phyloP scores from a whole-genome alignment of 129 eudicot genomes.

The Flaveria linearis region DNA sequence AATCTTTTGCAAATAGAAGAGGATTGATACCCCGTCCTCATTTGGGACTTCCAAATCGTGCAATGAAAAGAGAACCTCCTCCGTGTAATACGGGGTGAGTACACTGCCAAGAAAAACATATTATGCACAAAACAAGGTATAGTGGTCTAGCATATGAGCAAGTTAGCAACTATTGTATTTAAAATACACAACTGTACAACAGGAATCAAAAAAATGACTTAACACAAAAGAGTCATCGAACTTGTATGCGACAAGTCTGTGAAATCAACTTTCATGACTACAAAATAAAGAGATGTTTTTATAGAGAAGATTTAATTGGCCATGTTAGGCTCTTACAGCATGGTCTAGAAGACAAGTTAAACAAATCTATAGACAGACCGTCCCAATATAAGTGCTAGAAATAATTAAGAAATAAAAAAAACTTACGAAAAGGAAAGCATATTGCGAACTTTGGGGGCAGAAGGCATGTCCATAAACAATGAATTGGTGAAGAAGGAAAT shows the following conservation, averaged over 20 bases:
- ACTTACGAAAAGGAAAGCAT: conserved; percentile 99
- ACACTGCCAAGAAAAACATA: conserved; percentile 47
- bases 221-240: neutral
- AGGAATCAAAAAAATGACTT: neutral
- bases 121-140: conserved; percentile 1
- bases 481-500: conserved; percentile 85
- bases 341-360: conserved; percentile 52
- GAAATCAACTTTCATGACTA: neutral
- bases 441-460: conserved; percentile 97
- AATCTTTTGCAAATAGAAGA: conserved; percentile 85
- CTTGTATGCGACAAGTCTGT: neutral
- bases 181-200: neutral
- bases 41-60: conserved; percentile 69
- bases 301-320: neutral
- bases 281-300: neutral
- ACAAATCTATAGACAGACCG: neutral
- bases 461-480: conserved; percentile 89
- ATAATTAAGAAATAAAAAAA: conserved; percentile 6
- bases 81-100: conserved; percentile 81
- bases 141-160: neutral
- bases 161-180: neutral
- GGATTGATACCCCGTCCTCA: conserved; percentile 91
- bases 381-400: neutral
- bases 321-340: conserved; percentile 55
- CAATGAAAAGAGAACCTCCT: conserved; percentile 84